Conservation (phyloP, 2,329 filamentous ascomycete genomes). For the Escovopsis weberi region DNA sequence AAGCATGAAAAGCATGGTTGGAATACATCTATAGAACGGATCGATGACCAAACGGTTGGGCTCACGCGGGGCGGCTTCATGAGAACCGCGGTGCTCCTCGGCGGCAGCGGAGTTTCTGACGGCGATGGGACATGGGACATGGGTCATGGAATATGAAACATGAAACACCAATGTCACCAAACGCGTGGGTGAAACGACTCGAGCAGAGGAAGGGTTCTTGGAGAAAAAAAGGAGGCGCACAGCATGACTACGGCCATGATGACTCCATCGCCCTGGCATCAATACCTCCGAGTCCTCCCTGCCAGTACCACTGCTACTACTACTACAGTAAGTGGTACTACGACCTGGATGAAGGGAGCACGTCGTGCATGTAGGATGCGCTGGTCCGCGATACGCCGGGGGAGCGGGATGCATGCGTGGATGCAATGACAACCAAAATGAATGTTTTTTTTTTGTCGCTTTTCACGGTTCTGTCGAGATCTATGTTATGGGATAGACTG, state of each 20-base stretch:
- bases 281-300: too few species aligned
- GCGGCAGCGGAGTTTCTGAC: too few species aligned
- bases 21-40: constrained; percentile 13
- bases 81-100: constrained; percentile 2
- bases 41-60: constrained; percentile 6
- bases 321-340: too few species aligned
- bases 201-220: too few species aligned
- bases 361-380: too few species aligned
- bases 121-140: constrained; percentile 6
- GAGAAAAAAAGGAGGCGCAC: constrained; percentile 1
- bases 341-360: too few species aligned
- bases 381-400: constrained; percentile 14
- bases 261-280: too few species aligned
- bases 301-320: too few species aligned
- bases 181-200: too few species aligned
- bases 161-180: too few species aligned
- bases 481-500: constrained; percentile 15
- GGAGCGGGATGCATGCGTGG: constrained; percentile 13
- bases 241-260: constrained; percentile 15
- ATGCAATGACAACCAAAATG: constrained; percentile 1
- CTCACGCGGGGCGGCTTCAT: constrained; percentile 7
- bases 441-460: constrained; percentile 6
- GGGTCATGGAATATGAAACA: constrained; percentile 5
- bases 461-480: constrained; percentile 9
- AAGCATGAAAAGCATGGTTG: constrained; percentile 4